Base-by-base conservation (phyloP, 331 rosid species). In the Stylosanthes scabra region DNA sequence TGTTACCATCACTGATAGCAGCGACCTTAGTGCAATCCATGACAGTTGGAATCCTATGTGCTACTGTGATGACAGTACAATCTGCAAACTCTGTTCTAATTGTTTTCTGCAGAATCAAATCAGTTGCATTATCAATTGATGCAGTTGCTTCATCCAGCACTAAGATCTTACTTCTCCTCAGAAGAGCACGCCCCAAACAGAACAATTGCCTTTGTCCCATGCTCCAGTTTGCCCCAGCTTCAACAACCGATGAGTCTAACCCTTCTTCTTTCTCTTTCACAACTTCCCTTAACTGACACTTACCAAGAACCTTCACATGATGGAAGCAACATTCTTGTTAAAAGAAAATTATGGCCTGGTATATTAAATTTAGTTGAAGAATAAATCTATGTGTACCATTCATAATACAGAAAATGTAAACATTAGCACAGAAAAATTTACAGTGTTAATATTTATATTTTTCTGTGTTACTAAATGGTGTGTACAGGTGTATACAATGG, bases 121-220 rank as follows among this genome's bases (percentile, higher is more conserved):
- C 93, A 2, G 96, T 90, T 34, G 92, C 88, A 64, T 83, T 90
- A 71, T 90, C 96, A 20, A 90, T 87, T 15, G 92, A 90, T n/a
- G 96, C 91, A 8, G 96, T 90, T 68, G 96, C 96, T 80, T 90
- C 96, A 25, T 90, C 93, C 2, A 90, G 96, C 76, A 90, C 88
- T 58, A 90, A 51, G 62, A 90, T 65, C 74, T 90, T 77, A 71
- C 97, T 88, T 83, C 85, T 86, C 84, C 93, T 83, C 76, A 90
- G 51, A 25, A 90, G 83, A 3, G 90, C 90, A 12, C 97, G 87
- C 11, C 97, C 97, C 74, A 90, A 75, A 27, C 92, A 90, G 79
- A 86, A 88, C 68, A 88, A 28, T 29, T 90, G 97, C 0, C 90
- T 74, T 44, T 90, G 97, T 29, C 97, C 93, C 91, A 84, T 87